These are phyloP conservation scores for Hypoxylon cercidicola DNA, from an alignment of 495 filamentous ascomycete genomes.

Conservation along the genomic window DNA sequence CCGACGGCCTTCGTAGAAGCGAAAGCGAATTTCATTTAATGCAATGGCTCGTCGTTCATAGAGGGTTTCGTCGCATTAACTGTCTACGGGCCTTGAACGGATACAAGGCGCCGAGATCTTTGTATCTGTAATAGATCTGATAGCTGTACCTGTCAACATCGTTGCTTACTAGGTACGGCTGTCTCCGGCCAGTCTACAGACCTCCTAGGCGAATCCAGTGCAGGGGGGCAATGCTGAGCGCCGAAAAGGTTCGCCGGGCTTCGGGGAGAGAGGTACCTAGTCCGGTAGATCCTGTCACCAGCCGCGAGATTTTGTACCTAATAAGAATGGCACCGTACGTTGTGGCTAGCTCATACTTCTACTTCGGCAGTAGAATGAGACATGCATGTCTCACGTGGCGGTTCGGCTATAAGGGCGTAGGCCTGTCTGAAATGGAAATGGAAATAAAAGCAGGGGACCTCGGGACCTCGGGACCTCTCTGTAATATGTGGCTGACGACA, in stretches of 20 bases:
- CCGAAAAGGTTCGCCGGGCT: neutral
- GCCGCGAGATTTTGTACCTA: neutral
- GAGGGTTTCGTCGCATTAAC: no score
- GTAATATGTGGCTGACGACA: constrained; percentile 27
- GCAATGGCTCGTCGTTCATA: no score
- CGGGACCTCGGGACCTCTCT: constrained; percentile 4
- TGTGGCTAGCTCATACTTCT: constrained; percentile 18
- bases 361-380: constrained; percentile 35
- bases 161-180: neutral
- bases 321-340: constrained; percentile 20
- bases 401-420: constrained; percentile 31
- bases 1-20: constrained; percentile 1
- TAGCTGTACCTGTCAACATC: no score
- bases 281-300: neutral
- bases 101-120: neutral
- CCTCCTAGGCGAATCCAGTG: neutral
- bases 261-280: neutral
- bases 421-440: constrained; percentile 28
- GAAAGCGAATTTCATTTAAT: no score
- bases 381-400: constrained; percentile 41
- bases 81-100: neutral
- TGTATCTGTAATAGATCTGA: neutral
- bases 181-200: neutral
- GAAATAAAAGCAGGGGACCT: neutral
- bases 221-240: neutral